Percentiles rank a stretch among this genome's conserved stretches.
phyloP scores from a whole-genome alignment of 2,329 filamentous ascomycete species.

The Cryphonectria japonica region DNA sequence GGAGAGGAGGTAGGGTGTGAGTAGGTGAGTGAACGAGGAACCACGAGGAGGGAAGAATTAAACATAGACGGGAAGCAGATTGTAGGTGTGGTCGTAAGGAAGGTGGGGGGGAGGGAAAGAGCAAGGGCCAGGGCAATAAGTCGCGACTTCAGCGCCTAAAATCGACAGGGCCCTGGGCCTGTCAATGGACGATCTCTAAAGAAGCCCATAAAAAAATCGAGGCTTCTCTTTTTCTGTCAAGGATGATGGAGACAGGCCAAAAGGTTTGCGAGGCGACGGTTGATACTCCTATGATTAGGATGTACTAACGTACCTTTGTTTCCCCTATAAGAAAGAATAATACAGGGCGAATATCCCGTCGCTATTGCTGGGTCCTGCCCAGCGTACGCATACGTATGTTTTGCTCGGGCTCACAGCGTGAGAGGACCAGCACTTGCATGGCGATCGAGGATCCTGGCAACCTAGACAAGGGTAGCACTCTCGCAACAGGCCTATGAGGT shows the following conservation, averaged over 20 bases:
- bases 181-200: slow-evolving; percentile 46
- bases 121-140: slow-evolving; percentile 38
- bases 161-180: slow-evolving; percentile 42
- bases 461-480: slow-evolving; percentile 36
- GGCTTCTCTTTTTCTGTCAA: slow-evolving; percentile 40
- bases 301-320: too few species aligned
- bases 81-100: slow-evolving; percentile 32
- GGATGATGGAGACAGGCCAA: slow-evolving; percentile 43
- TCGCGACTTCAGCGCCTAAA: slow-evolving; percentile 50
- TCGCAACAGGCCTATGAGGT: slow-evolving; percentile 38
- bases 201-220: slow-evolving; percentile 50
- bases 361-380: slow-evolving; percentile 38
- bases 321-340: slow-evolving; percentile 36
- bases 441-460: slow-evolving; percentile 28
- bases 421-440: slow-evolving; percentile 43
- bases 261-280: slow-evolving; percentile 36
- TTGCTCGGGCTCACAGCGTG: background rate
- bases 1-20: slow-evolving; percentile 19
- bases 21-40: slow-evolving; percentile 27
- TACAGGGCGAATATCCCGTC: slow-evolving; percentile 45
- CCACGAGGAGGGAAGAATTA: slow-evolving; percentile 26
- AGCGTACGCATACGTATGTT: slow-evolving; percentile 37
- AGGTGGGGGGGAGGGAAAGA: slow-evolving; percentile 38
- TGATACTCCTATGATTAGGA: background rate
- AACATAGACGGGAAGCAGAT: slow-evolving; percentile 29